These are phyloP conservation scores for Xylaria multiplex DNA, from an alignment of 2,329 filamentous ascomycete genomes.

Conservation along the genomic window DNA sequence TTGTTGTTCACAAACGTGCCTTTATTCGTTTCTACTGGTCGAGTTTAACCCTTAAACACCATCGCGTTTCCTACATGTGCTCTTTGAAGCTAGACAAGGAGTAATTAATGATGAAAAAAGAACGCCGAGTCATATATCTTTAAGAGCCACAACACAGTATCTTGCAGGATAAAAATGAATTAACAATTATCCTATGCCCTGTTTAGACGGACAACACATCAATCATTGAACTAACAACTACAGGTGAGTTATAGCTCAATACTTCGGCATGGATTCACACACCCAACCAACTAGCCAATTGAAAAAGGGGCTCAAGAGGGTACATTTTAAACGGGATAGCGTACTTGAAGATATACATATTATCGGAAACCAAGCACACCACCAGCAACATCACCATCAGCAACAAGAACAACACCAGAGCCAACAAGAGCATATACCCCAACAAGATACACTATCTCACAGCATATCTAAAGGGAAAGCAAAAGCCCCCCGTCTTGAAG, in stretches of 20 bases:
- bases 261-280: constrained; percentile 7
- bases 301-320: background rate
- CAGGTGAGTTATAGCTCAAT: background rate
- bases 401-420: background rate
- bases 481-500: background rate
- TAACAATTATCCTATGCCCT: background rate
- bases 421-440: background rate
- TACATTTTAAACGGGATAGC: constrained; percentile 22
- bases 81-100: background rate
- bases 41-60: background rate
- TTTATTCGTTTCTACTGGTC: background rate
- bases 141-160: background rate
- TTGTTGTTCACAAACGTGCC: background rate
- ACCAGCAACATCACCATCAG: background rate
- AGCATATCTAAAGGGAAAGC: background rate
- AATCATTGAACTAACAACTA: background rate
- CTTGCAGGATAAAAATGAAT: too few species aligned
- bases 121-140: background rate
- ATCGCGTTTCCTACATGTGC: background rate
- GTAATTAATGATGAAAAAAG: constrained; percentile 2
- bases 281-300: background rate
- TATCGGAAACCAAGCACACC: background rate
- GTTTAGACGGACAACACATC: background rate
- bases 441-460: background rate
- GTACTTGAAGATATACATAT: constrained; percentile 13